A percentile compares a stretch with the other conserved stretches of the same genome.
These are phyloP conservation scores for Euptelea pleiosperma DNA, from an alignment of 164 flowering plant genomes.

Conservation along the genomic window DNA sequence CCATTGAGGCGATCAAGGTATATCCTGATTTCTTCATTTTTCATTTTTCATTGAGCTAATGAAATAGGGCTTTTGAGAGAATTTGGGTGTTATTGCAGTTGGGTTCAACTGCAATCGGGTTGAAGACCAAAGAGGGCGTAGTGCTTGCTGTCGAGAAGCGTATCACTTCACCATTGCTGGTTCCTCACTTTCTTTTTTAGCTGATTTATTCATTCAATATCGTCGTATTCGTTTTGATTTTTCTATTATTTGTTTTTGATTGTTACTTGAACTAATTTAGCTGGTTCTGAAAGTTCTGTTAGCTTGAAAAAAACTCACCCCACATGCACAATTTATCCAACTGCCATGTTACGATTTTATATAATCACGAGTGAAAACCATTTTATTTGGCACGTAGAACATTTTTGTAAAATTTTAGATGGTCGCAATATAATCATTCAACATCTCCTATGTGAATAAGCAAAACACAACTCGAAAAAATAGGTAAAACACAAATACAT, in stretches of 20 bases:
- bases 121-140: slow-evolving; percentile 94
- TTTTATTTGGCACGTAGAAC: too few species aligned
- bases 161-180: slow-evolving; percentile 94
- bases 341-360: too few species aligned
- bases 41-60: background rate
- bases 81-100: slow-evolving; percentile 39
- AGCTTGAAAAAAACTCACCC: too few species aligned
- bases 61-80: background rate
- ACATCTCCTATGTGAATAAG: too few species aligned
- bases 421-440: too few species aligned
- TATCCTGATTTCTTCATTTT: background rate
- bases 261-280: too few species aligned
- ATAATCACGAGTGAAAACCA: background rate
- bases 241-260: background rate
- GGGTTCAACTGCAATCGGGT: slow-evolving; percentile 95
- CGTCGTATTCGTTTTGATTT: too few species aligned
- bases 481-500: too few species aligned
- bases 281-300: too few species aligned
- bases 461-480: too few species aligned
- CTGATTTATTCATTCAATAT: too few species aligned
- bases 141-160: slow-evolving; percentile 98
- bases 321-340: background rate
- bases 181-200: slow-evolving; percentile 17
- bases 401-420: background rate
- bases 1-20: slow-evolving; percentile 98